Percentiles rank a stretch among this genome's conserved stretches.
Evolutionary conservation across 768 basidiomycete species (phyloP).

Genomic region (Lactarius tabidus): DNA sequence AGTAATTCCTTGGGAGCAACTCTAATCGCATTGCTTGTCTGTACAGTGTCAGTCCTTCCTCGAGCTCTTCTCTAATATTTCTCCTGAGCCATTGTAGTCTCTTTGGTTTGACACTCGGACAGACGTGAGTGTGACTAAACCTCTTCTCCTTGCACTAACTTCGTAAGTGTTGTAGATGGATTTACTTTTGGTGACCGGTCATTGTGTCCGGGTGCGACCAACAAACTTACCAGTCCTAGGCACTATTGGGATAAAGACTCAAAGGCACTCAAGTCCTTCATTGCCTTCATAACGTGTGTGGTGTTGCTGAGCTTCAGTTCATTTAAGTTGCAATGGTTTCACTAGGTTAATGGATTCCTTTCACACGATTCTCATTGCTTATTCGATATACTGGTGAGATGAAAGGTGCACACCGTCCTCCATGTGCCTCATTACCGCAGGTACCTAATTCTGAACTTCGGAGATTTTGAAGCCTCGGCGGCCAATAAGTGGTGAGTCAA

Average conservation of each 20-base stretch:
- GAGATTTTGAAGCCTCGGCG: constrained; percentile 35
- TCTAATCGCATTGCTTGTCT: too few species aligned
- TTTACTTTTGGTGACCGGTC: neutral
- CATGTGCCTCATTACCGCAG: constrained; percentile 28
- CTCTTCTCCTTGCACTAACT: neutral
- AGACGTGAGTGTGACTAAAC: too few species aligned
- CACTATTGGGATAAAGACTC: neutral
- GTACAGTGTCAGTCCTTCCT: too few species aligned
- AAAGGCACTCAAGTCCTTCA: neutral
- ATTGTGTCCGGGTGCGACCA: neutral
- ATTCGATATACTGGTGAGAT: constrained; percentile 45
- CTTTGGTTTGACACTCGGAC: too few species aligned
- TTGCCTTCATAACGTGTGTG: constrained; percentile 1
- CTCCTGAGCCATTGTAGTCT: too few species aligned
- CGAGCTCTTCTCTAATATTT: too few species aligned
- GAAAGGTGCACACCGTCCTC: too few species aligned
- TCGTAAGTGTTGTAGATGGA: neutral
- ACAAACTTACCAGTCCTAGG: neutral
- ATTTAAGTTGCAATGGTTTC: too few species aligned
- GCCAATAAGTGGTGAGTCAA: constrained; percentile 41
- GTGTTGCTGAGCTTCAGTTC: too few species aligned
- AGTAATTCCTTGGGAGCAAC: too few species aligned
- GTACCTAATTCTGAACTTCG: constrained; percentile 46
- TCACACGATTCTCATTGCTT: constrained; percentile 43
- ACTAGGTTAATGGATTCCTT: constrained; percentile 41